Evolutionary conservation across 1,284 basidiomycete genomes (phyloP).

Genomic region (Trichosporon sp.): DNA sequence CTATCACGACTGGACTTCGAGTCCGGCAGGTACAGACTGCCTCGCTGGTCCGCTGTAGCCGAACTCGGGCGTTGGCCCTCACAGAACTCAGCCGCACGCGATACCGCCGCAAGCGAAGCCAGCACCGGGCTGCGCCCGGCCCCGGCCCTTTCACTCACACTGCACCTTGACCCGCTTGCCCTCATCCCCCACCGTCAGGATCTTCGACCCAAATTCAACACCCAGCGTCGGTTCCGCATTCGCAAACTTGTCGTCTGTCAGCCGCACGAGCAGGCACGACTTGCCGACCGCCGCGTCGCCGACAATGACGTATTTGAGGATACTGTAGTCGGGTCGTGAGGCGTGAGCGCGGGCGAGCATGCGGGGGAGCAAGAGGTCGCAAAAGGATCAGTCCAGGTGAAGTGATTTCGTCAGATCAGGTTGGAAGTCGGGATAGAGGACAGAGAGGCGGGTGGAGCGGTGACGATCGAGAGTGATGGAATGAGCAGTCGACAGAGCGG

Average conservation of each 20-base stretch:
- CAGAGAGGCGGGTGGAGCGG: not conserved
- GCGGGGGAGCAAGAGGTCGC: too few relatives aligned
- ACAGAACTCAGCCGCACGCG: too few relatives aligned
- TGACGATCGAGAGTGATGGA: not conserved
- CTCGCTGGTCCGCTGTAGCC: too few relatives aligned
- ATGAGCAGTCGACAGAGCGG: too few relatives aligned
- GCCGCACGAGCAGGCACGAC: slow-evolving; percentile 36
- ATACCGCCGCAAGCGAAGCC: too few relatives aligned
- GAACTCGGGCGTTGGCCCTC: too few relatives aligned
- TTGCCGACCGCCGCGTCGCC: slow-evolving; percentile 44
- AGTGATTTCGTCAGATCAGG: too few relatives aligned
- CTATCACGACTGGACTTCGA: too few relatives aligned
- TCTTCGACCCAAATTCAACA: slow-evolving; percentile 42
- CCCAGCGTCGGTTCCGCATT: slow-evolving; percentile 41
- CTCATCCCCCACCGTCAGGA: slow-evolving; percentile 31
- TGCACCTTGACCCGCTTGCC: slow-evolving; percentile 45
- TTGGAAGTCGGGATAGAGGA: not conserved
- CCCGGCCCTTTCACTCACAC: too few relatives aligned
- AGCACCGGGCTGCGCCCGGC: too few relatives aligned
- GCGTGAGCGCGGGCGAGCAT: not conserved
- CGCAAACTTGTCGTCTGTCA: slow-evolving; percentile 40
- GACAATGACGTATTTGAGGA: slow-evolving; percentile 45
- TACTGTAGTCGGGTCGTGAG: slow-evolving; percentile 20
- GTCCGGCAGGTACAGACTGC: too few relatives aligned
- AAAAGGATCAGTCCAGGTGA: too few relatives aligned